These are phyloP conservation scores for Obba rivulosa DNA, from an alignment of 768 basidiomycete genomes.

Conservation along the genomic window DNA sequence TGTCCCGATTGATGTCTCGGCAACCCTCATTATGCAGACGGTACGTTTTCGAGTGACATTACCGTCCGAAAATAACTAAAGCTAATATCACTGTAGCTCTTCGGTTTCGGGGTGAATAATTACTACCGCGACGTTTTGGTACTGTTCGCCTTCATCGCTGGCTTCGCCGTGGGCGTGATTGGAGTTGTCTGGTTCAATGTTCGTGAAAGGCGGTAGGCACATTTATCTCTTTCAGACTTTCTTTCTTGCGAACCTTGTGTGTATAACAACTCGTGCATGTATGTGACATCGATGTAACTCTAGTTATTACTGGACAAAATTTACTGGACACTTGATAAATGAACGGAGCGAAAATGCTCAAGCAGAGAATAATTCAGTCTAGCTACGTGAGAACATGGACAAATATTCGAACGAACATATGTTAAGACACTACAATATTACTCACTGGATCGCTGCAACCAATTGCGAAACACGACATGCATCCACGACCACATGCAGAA, in stretches of 20 bases:
- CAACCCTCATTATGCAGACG: conserved; percentile 79
- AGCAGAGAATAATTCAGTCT: too few relatives aligned
- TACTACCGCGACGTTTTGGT: conserved; percentile 91
- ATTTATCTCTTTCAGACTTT: neutral
- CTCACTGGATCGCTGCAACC: too few relatives aligned
- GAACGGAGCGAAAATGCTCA: too few relatives aligned
- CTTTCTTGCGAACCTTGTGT: neutral
- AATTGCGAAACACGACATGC: too few relatives aligned
- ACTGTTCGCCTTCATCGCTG: conserved; percentile 79
- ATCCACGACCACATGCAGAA: too few relatives aligned
- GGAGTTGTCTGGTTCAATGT: conserved; percentile 73
- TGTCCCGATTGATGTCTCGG: conserved; percentile 78
- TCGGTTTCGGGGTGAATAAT: conserved; percentile 76
- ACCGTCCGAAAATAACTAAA: neutral
- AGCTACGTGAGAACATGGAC: too few relatives aligned
- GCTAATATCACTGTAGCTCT: conserved; percentile 44
- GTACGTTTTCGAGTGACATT: conserved; percentile 38
- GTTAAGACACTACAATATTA: too few relatives aligned
- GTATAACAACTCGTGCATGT: neutral
- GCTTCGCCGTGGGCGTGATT: conserved; percentile 70
- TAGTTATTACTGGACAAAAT: too few relatives aligned
- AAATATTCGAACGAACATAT: too few relatives aligned
- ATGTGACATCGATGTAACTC: too few relatives aligned
- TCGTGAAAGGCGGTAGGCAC: conserved; percentile 59
- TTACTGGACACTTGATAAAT: too few relatives aligned